Conservation (phyloP, 176 grass and related monocot species). For the Oryza meridionalis region DNA sequence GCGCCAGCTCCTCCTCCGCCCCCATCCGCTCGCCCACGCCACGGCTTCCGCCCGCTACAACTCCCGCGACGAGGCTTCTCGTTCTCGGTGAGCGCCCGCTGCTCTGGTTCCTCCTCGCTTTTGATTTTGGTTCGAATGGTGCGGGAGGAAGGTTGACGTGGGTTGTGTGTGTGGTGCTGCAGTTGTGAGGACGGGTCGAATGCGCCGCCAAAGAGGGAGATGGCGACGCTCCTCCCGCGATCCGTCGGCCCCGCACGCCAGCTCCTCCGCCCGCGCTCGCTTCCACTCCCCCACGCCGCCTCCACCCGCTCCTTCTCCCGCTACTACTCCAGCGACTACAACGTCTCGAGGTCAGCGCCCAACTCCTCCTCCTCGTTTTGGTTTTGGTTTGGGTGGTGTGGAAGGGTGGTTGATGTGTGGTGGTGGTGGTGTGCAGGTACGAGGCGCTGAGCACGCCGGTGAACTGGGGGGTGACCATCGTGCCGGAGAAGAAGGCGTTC, state of each 20-base stretch:
- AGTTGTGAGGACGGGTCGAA: too few relatives aligned
- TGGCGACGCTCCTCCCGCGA: constrained; percentile 50
- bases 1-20: too few relatives aligned
- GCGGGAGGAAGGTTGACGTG: too few relatives aligned
- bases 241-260: constrained; percentile 1
- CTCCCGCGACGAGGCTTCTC: too few relatives aligned
- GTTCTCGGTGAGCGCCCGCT: too few relatives aligned
- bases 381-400: not conserved
- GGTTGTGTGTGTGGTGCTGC: too few relatives aligned
- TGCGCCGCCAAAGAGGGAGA: constrained; percentile 3
- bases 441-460: constrained; percentile 54
- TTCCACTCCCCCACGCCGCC: constrained; percentile 25
- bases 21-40: too few relatives aligned
- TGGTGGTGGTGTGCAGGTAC: constrained; percentile 36
- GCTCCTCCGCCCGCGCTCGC: constrained; percentile 23
- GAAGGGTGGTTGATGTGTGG: not conserved
- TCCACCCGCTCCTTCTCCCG: constrained; percentile 29
- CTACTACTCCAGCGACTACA: constrained; percentile 51
- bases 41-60: too few relatives aligned
- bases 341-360: constrained; percentile 41
- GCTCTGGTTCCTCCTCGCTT: too few relatives aligned
- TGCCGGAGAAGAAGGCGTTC: constrained; percentile 93
- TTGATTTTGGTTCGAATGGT: too few relatives aligned
- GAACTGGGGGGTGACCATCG: constrained; percentile 95
- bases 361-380: not conserved